These are phyloP conservation scores for Colletotrichum sp. DNA, from an alignment of 2,329 filamentous ascomycete genomes.

Conservation along the genomic window DNA sequence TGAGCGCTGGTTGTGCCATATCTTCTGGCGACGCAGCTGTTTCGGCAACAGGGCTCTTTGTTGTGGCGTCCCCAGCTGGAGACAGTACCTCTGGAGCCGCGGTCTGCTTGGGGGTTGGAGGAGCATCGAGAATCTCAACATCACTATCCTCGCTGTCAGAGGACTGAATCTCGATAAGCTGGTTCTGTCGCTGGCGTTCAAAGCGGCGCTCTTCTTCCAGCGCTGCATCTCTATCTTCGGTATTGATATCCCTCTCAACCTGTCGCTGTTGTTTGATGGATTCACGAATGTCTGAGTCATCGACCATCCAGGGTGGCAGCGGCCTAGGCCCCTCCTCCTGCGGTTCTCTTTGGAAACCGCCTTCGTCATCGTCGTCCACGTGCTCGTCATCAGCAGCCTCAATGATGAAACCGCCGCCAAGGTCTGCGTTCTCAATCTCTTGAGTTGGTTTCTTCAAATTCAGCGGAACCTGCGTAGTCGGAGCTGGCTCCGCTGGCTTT, in stretches of 20 bases:
- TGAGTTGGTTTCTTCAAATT: not conserved
- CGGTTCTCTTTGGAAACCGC: constrained; percentile 67
- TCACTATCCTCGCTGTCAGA: constrained; percentile 64
- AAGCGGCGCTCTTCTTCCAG: constrained; percentile 59
- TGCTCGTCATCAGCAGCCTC: constrained; percentile 26
- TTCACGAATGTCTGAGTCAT: constrained; percentile 70
- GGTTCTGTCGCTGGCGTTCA: constrained; percentile 46
- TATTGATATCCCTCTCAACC: constrained; percentile 65
- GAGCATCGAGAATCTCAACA: constrained; percentile 60
- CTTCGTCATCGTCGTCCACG: constrained; percentile 54
- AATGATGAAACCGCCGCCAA: constrained; percentile 41
- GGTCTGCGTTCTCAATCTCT: constrained; percentile 22
- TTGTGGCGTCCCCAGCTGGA: constrained; percentile 14
- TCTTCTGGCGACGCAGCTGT: not conserved
- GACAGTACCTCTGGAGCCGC: not conserved
- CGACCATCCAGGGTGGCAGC: constrained; percentile 77
- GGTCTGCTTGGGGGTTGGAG: constrained; percentile 34
- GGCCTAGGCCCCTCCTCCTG: constrained; percentile 56
- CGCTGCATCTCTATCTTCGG: constrained; percentile 64
- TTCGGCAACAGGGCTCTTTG: not conserved
- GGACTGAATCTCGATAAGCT: constrained; percentile 67
- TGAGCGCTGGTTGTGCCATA: not conserved
- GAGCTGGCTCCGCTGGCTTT: not conserved
- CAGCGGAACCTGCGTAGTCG: constrained; percentile 10
- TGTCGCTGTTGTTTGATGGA: constrained; percentile 63